Conservation (phyloP, 805 yeast genomes). For the Wickerhamiella slavikovae region DNA sequence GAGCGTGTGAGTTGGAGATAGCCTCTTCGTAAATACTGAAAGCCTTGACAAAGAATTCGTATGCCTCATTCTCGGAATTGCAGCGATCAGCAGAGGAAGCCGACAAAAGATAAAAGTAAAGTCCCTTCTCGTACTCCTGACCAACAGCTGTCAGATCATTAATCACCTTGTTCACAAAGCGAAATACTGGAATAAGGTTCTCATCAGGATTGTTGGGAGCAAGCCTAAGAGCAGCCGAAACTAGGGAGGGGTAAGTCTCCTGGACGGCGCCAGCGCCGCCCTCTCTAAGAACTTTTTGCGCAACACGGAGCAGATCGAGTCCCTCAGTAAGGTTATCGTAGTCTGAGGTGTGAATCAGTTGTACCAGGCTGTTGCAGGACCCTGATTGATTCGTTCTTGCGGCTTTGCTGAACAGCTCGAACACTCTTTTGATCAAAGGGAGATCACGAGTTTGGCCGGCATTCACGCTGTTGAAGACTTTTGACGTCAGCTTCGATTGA, state of each 20-base stretch:
- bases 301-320: constrained; percentile 25
- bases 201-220: constrained; percentile 2
- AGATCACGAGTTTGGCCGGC: too few relatives aligned
- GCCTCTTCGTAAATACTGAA: constrained; percentile 64
- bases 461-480: too few relatives aligned
- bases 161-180: constrained; percentile 46
- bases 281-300: constrained; percentile 29
- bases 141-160: constrained; percentile 31
- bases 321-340: constrained; percentile 27
- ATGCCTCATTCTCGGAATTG: constrained; percentile 46
- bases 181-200: constrained; percentile 26
- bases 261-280: constrained; percentile 32
- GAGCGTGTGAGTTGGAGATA: constrained; percentile 31
- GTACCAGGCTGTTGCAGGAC: too few relatives aligned
- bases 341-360: too few relatives aligned
- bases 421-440: too few relatives aligned
- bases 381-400: too few relatives aligned
- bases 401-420: too few relatives aligned
- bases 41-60: constrained; percentile 78
- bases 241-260: constrained; percentile 58
- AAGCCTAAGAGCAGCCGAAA: constrained; percentile 37
- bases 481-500: too few relatives aligned
- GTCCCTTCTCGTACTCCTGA: constrained; percentile 16
- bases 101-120: constrained; percentile 32
- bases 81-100: constrained; percentile 70